A percentile compares a stretch with the other conserved stretches of the same genome.
Conservation (phyloP, 2,329 filamentous ascomycete species). For the Grosmannia clavigera region DNA sequence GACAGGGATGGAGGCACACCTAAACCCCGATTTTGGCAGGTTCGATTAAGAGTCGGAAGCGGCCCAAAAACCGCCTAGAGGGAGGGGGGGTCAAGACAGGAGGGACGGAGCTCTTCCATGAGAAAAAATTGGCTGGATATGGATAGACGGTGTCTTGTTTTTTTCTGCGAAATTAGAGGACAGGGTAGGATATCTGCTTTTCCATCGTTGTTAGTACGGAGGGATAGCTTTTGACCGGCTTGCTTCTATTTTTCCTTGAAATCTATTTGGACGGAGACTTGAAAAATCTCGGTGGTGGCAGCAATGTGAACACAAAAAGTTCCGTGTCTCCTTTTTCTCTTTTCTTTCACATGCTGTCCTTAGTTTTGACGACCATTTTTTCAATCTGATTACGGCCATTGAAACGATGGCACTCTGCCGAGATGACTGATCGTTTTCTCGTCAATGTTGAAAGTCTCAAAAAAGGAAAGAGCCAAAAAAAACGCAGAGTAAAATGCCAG, state of each 20-base stretch:
- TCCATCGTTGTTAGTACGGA: too few relatives aligned
- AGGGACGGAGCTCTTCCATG: background rate
- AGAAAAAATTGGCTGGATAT: background rate
- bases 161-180: background rate
- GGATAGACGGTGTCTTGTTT: background rate
- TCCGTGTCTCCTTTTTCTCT: background rate
- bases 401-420: too few relatives aligned
- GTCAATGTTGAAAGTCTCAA: too few relatives aligned
- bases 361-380: background rate
- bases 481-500: too few relatives aligned
- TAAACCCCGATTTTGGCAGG: background rate
- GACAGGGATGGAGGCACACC: too few relatives aligned
- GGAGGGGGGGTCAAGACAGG: background rate
- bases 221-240: too few relatives aligned
- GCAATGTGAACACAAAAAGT: background rate
- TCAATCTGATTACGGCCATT: too few relatives aligned
- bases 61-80: background rate
- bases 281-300: background rate
- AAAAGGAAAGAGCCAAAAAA: too few relatives aligned
- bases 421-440: too few relatives aligned
- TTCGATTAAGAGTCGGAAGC: background rate
- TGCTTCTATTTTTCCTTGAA: background rate
- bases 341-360: background rate
- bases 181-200: background rate
- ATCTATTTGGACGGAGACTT: too few relatives aligned